Percentiles rank a stretch among this genome's conserved stretches.
These are phyloP conservation scores for Xerocomus minutiporus DNA, from an alignment of 1,284 basidiomycete genomes.

Conservation along the genomic window DNA sequence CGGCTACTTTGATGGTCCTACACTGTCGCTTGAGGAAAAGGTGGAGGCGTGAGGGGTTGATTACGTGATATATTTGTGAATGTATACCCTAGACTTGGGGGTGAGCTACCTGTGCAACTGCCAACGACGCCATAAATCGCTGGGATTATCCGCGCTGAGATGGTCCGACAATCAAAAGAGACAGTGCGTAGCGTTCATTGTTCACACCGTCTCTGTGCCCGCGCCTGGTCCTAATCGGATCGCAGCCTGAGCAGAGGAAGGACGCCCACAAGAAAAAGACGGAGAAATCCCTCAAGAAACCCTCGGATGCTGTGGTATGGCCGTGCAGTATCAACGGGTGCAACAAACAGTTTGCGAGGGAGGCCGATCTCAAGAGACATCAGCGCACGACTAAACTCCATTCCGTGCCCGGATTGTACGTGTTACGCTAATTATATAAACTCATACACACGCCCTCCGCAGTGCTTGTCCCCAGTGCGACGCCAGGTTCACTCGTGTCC, in stretches of 20 bases:
- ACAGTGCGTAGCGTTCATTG: conserved; percentile 29
- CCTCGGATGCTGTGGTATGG: conserved; percentile 53
- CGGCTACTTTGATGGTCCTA: conserved; percentile 28
- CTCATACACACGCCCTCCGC: conserved; percentile 13
- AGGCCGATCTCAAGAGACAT: conserved; percentile 73
- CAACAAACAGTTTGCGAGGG: conserved; percentile 71
- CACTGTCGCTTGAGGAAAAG: not conserved
- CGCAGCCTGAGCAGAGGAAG: conserved; percentile 45
- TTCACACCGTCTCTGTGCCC: conserved; percentile 15
- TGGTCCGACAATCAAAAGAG: conserved; percentile 34
- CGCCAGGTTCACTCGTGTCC: conserved; percentile 68
- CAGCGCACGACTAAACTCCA: conserved; percentile 72
- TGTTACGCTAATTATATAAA: conserved; percentile 22
- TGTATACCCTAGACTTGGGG: conserved; percentile 13
- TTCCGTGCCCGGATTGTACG: conserved; percentile 66
- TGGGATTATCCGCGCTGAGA: conserved; percentile 24
- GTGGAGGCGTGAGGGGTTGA: conserved; percentile 10
- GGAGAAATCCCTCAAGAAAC: conserved; percentile 37
- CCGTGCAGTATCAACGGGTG: conserved; percentile 74
- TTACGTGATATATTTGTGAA: conserved; percentile 22
- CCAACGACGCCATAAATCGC: conserved; percentile 25
- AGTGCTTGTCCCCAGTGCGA: conserved; percentile 74
- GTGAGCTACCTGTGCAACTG: conserved; percentile 14
- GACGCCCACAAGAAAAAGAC: conserved; percentile 43
- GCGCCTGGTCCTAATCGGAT: conserved; percentile 11